A percentile compares a stretch with the other conserved stretches of the same genome.
phyloP scores from a whole-genome alignment of 495 filamentous ascomycete species.

The Neurospora sp. region DNA sequence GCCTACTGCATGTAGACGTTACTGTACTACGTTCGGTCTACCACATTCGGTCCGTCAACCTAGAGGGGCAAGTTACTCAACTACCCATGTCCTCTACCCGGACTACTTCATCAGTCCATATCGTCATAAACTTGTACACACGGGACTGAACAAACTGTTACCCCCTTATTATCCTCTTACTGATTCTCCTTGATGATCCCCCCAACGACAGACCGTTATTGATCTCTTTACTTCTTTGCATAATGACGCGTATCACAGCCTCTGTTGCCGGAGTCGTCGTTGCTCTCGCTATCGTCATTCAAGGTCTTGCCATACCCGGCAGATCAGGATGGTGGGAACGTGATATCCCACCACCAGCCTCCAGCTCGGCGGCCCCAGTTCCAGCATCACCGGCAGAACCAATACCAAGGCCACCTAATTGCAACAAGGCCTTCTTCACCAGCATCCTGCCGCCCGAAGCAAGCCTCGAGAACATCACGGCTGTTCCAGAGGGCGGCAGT shows the following conservation, averaged over 20 bases:
- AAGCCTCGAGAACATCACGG: constrained; percentile 21
- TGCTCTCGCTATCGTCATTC: neutral
- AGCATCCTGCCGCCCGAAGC: constrained; percentile 16
- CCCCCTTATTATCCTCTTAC: neutral
- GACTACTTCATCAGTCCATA: neutral
- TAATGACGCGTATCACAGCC: neutral
- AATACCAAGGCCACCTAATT: constrained; percentile 3
- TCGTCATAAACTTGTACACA: neutral
- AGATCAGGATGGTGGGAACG: neutral
- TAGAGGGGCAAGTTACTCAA: neutral
- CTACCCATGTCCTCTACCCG: neutral
- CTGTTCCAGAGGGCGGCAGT: constrained; percentile 21
- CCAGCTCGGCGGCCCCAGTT: neutral
- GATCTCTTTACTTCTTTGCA: neutral
- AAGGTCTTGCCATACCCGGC: neutral
- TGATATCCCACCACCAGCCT: neutral
- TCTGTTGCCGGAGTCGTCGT: neutral
- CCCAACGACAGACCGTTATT: neutral
- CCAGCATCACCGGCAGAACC: neutral
- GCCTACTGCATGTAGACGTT: neutral
- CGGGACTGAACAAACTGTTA: neutral
- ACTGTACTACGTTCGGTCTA: neutral
- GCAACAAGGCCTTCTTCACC: constrained; percentile 15
- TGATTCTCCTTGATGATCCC: neutral
- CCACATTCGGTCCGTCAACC: neutral